Evolutionary conservation across 148 eudicot species (phyloP), one percentile per base, ranked within the genome.

Genomic region (Rhododendron kiyosumense): DNA sequence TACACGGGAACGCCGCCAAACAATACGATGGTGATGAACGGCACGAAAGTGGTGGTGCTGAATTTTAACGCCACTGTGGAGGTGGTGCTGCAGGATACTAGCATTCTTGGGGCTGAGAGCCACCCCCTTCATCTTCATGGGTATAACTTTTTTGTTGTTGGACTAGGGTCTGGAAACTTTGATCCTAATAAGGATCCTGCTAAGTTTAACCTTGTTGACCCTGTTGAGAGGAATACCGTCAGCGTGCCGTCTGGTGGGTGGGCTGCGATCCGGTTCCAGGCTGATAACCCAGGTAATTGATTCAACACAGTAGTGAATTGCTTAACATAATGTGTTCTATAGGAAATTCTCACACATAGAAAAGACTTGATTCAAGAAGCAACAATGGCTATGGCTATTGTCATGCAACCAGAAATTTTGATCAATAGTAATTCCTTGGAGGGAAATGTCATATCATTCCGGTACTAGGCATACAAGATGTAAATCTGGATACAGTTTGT

Each of bases 101-200:
- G 94, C 69, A 90, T 93, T 74, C 74, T 93, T 17, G 91, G 93
- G 5, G 92, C 91, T 6, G 98, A 95, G 61, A 95, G 93, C 83
- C 96, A 95, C 84, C 98, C 96, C 17, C 88, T 93, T 26, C 98
- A 94, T 82, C 94, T 93, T 18, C 98, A 95, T 77, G 98, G 98
- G 0, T 89, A 82, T 49, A 89, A 93, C 82, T 88, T 95, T 79
- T 95, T 79, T 24, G 93, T 95, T 0, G 93, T 93, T 32, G 98
- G 96, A 0, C 91, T 89, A 87, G 98, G 98, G 32, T 93, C 87
- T 59, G 98, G 96, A 10, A 95, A 95, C 79, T 95, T 86, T 26
- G 87, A 95, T 81, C 88, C 93, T 4, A 88, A 41, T 0, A 90
- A 90, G 43, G 98, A 95, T 65, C 93, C 94, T 26, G 46, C 86